These are phyloP conservation scores for Silene conica DNA, from an alignment of 148 eudicot genomes.

Conservation along the genomic window DNA sequence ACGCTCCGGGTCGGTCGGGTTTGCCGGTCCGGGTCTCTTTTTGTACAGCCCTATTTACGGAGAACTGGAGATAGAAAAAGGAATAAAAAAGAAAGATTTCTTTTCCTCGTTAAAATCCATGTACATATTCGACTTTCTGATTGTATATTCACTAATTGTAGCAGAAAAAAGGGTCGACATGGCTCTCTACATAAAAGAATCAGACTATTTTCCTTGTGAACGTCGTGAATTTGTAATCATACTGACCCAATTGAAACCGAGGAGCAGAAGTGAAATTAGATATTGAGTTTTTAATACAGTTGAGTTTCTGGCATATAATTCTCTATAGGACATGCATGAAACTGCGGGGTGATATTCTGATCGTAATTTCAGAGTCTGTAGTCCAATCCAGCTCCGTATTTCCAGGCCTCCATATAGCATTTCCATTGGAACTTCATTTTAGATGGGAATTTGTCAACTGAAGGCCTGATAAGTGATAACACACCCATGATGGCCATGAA, in stretches of 20 bases:
- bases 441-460: slow-evolving; percentile 46
- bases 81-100: too few species aligned
- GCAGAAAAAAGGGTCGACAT: too few species aligned
- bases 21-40: too few species aligned
- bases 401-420: slow-evolving; percentile 89
- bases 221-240: not conserved
- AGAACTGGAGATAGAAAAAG: too few species aligned
- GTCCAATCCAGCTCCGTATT: slow-evolving; percentile 88
- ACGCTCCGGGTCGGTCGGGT: too few species aligned
- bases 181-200: not conserved
- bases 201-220: not conserved
- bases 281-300: not conserved
- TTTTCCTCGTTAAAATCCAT: too few species aligned
- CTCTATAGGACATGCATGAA: not conserved
- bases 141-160: too few species aligned
- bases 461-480: slow-evolving; percentile 52
- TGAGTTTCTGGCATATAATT: not conserved
- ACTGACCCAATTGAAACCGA: not conserved
- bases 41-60: too few species aligned
- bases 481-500: not conserved
- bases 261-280: not conserved
- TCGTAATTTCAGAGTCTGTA: slow-evolving; percentile 34
- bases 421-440: slow-evolving; percentile 64
- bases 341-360: not conserved
- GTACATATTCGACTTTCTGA: too few species aligned